phyloP scores from a whole-genome alignment of 2,329 filamentous ascomycete genomes.

The Diaporthe amygdali region DNA sequence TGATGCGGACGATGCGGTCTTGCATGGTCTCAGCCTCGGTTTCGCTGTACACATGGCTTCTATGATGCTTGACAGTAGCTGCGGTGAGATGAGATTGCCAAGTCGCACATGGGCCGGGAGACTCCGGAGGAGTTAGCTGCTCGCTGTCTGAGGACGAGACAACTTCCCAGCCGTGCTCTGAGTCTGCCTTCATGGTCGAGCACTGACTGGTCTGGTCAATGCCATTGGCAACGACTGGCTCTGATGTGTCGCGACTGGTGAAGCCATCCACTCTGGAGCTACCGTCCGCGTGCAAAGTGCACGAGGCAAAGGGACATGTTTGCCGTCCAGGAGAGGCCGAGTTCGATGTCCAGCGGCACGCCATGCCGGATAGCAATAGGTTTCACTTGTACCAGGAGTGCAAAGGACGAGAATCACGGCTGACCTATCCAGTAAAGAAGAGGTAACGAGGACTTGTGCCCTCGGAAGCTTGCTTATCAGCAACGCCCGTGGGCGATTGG shows the following conservation, averaged over 20 bases:
- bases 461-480: neutral
- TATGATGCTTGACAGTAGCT: neutral
- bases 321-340: neutral
- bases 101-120: neutral
- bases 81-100: slow-evolving; percentile 8
- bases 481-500: no score
- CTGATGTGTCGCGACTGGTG: neutral
- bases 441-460: neutral
- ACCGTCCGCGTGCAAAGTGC: neutral
- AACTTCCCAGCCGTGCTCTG: neutral
- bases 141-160: neutral
- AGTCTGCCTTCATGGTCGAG: neutral
- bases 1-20: slow-evolving; percentile 49
- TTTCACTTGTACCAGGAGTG: neutral
- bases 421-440: neutral
- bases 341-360: slow-evolving; percentile 1
- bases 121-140: neutral
- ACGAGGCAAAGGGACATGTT: neutral
- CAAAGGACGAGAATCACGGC: neutral
- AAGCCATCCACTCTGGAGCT: neutral
- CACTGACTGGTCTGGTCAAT: neutral
- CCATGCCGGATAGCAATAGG: neutral
- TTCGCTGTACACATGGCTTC: neutral
- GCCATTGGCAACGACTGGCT: neutral
- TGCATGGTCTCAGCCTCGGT: slow-evolving; percentile 38